phyloP scores from a whole-genome alignment of 192 early-diverging fungal species.

The Coemansia sp. region DNA sequence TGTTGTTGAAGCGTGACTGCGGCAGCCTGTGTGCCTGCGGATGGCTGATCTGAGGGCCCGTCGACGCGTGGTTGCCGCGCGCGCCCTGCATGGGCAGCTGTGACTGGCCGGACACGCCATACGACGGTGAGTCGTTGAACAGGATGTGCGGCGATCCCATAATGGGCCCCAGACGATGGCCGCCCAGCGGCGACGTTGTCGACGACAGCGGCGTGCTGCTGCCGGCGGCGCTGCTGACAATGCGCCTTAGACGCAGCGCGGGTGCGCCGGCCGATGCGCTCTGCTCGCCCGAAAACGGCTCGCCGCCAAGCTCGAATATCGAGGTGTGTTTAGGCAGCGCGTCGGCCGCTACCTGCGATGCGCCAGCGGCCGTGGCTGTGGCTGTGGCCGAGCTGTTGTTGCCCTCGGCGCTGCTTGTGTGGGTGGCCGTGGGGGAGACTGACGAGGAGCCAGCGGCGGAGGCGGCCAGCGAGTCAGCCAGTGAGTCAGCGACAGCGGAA shows the following conservation, averaged over 20 bases:
- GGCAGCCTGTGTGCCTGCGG: slow-evolving; percentile 22
- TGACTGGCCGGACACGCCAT: slow-evolving; percentile 7
- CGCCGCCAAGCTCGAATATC: slow-evolving; percentile 50
- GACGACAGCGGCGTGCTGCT: slow-evolving; percentile 9
- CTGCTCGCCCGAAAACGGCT: slow-evolving; percentile 31
- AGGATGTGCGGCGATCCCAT: slow-evolving; percentile 42
- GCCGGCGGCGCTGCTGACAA: slow-evolving; percentile 10
- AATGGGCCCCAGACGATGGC: slow-evolving; percentile 39
- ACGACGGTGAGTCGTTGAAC: slow-evolving; percentile 35
- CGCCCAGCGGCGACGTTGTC: slow-evolving; percentile 35
- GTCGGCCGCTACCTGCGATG: slow-evolving; percentile 1
- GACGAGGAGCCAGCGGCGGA: not conserved
- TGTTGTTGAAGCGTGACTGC: slow-evolving; percentile 38
- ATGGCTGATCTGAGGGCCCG: not conserved
- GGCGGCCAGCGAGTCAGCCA: no score
- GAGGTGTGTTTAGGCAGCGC: slow-evolving; percentile 23
- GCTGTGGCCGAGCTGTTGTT: slow-evolving; percentile 16
- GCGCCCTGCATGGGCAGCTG: not conserved
- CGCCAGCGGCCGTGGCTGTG: no score
- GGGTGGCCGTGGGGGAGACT: slow-evolving; percentile 2
- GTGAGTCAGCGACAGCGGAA: no score
- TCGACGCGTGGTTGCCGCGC: slow-evolving; percentile 3
- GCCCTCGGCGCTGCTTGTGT: slow-evolving; percentile 8
- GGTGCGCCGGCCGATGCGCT: slow-evolving; percentile 1
- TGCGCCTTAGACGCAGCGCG: slow-evolving; percentile 20